phyloP scores from a whole-genome alignment of 768 basidiomycete genomes.

The Phaeotremella skinneri region DNA sequence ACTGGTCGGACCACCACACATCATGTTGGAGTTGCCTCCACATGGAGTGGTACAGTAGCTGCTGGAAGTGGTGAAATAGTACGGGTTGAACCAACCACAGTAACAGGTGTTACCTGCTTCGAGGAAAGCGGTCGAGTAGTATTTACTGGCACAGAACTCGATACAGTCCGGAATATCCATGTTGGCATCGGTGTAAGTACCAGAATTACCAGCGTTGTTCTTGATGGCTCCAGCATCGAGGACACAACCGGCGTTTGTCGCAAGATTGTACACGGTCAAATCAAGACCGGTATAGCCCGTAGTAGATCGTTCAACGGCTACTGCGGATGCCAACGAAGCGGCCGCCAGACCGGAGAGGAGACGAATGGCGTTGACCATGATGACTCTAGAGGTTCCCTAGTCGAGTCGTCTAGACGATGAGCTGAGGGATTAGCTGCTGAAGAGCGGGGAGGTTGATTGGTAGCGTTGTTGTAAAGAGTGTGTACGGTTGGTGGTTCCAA shows the following conservation, averaged over 20 bases:
- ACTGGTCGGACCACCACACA: constrained; percentile 27
- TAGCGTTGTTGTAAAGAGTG: constrained; percentile 1
- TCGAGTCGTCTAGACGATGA: not conserved
- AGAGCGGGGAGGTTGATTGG: no score
- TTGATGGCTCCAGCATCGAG: constrained; percentile 6
- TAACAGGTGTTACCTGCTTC: constrained; percentile 35
- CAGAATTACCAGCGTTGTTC: constrained; percentile 9
- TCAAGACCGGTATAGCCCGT: not conserved
- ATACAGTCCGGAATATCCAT: constrained; percentile 27
- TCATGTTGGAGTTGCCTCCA: constrained; percentile 12
- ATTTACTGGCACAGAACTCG: constrained; percentile 37
- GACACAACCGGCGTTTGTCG: constrained; percentile 25
- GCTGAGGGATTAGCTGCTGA: no score
- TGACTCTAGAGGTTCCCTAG: no score
- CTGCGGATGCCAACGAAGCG: not conserved
- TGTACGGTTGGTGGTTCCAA: not conserved
- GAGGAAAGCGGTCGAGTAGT: constrained; percentile 26
- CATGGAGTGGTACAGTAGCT: constrained; percentile 27
- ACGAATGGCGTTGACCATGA: not conserved
- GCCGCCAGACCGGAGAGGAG: not conserved
- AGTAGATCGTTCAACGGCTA: not conserved
- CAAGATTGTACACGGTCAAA: not conserved
- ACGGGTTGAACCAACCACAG: constrained; percentile 21
- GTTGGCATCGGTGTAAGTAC: constrained; percentile 8
- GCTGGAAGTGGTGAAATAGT: constrained; percentile 5